Evolutionary conservation across 2,329 filamentous ascomycete species (phyloP).

Genomic region (Orbilia blumenaviensis): DNA sequence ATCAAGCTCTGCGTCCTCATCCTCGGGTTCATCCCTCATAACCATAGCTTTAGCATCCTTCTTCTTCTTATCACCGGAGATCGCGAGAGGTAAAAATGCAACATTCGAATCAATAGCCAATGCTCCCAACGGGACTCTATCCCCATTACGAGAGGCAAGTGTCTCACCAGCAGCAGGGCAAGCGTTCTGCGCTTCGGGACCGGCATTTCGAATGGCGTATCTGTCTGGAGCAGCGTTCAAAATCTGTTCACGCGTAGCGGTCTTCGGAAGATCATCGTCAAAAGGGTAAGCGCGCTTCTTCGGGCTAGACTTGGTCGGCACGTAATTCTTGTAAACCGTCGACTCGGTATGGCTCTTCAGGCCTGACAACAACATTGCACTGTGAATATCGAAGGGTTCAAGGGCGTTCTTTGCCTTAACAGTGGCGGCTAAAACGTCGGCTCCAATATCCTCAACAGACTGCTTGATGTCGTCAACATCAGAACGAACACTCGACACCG

Average conservation of each 20-base stretch:
- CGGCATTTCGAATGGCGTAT: constrained; percentile 1
- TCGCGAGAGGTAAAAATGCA: constrained; percentile 13
- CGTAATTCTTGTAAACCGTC: constrained; percentile 78
- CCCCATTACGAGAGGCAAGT: constrained; percentile 8
- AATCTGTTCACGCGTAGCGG: constrained; percentile 64
- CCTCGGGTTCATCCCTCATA: not conserved
- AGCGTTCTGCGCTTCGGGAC: constrained; percentile 3
- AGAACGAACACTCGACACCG: constrained; percentile 21
- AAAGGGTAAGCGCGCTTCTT: constrained; percentile 83
- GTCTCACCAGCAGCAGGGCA: not conserved
- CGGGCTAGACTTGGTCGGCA: constrained; percentile 84
- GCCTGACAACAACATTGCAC: constrained; percentile 69
- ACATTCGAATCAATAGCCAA: constrained; percentile 35
- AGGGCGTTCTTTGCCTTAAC: constrained; percentile 68
- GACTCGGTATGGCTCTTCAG: constrained; percentile 75
- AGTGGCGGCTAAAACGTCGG: constrained; percentile 71
- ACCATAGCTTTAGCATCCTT: constrained; percentile 7
- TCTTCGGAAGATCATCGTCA: constrained; percentile 79
- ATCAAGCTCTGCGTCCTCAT: constrained; percentile 26
- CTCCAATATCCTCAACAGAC: constrained; percentile 57
- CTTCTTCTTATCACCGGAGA: constrained; percentile 18
- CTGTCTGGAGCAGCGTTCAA: constrained; percentile 22
- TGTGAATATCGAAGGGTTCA: constrained; percentile 67
- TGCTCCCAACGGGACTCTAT: constrained; percentile 39
- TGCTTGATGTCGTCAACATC: constrained; percentile 51